A percentile compares a stretch with the other conserved stretches of the same genome.
Evolutionary conservation across 2,329 filamentous ascomycete species (phyloP).

Genomic region (Xylaria hypoxylon): DNA sequence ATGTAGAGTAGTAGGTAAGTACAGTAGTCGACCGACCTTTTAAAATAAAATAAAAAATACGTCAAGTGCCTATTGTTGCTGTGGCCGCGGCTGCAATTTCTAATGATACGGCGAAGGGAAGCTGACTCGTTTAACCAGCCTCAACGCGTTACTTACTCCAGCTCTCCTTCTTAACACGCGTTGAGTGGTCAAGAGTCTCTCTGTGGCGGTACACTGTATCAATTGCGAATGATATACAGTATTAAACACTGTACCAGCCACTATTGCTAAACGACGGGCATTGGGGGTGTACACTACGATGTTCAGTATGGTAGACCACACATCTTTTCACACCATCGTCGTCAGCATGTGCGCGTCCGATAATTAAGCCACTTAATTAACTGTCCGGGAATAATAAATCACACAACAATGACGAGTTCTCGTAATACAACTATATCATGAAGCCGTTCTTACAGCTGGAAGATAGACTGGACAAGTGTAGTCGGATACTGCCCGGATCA

Average conservation of each 20-base stretch:
- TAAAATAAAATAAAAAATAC: not conserved
- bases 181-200: too few relatives aligned
- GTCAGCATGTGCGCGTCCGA: conserved; percentile 3
- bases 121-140: not conserved
- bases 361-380: conserved; percentile 9
- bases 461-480: not conserved
- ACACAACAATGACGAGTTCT: not conserved
- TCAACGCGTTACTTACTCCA: not conserved
- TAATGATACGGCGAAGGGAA: not conserved
- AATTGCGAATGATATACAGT: too few relatives aligned
- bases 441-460: conserved; percentile 1
- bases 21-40: not conserved
- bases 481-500: conserved; percentile 9
- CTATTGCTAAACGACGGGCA: too few relatives aligned
- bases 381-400: not conserved
- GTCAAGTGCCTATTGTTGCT: not conserved
- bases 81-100: not conserved
- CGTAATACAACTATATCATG: not conserved
- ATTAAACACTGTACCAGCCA: too few relatives aligned
- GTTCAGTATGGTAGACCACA: too few relatives aligned
- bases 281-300: too few relatives aligned
- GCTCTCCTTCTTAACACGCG: too few relatives aligned
- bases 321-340: too few relatives aligned
- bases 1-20: not conserved
- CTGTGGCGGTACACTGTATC: too few relatives aligned